These are phyloP conservation scores for Eremomyces bilateralis DNA, from an alignment of 495 filamentous ascomycete species.

Conservation along the genomic window DNA sequence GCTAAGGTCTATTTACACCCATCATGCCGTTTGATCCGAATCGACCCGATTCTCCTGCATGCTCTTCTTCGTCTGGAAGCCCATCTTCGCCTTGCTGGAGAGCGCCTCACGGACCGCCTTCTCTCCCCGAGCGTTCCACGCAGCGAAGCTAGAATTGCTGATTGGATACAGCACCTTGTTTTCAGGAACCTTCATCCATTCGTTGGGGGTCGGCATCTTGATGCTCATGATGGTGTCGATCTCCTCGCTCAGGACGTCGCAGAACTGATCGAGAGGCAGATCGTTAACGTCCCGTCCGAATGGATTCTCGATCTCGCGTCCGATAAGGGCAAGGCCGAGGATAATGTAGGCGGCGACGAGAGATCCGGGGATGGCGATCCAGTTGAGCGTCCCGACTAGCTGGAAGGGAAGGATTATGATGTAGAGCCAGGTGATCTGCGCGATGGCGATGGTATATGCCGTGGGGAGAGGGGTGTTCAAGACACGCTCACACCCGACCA, in stretches of 20 bases:
- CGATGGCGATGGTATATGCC: slow-evolving; percentile 68
- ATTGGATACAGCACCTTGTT: slow-evolving; percentile 53
- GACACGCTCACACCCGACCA: slow-evolving; percentile 57
- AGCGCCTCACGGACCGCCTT: slow-evolving; percentile 36
- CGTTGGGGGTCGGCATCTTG: slow-evolving; percentile 29
- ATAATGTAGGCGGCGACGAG: slow-evolving; percentile 67
- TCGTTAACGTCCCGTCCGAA: slow-evolving; percentile 81
- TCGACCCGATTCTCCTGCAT: no score
- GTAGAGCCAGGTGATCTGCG: slow-evolving; percentile 78
- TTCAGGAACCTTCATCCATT: slow-evolving; percentile 32
- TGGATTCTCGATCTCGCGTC: slow-evolving; percentile 77
- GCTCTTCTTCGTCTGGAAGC: neutral
- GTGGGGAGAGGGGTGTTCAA: slow-evolving; percentile 67
- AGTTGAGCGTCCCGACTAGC: slow-evolving; percentile 35
- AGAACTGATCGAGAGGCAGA: slow-evolving; percentile 57
- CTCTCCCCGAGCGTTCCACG: slow-evolving; percentile 39
- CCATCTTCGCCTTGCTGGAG: neutral
- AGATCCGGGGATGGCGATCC: slow-evolving; percentile 71
- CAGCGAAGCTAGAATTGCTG: slow-evolving; percentile 30
- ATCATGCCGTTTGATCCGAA: no score
- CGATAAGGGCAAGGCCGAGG: slow-evolving; percentile 44
- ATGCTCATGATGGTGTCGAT: slow-evolving; percentile 48
- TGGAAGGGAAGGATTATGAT: slow-evolving; percentile 72
- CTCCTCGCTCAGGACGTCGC: slow-evolving; percentile 45
- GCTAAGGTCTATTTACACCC: no score